Evolutionary conservation across 2,329 filamentous ascomycete species (phyloP), one percentile per base, ranked within the genome.

Genomic region (Tolypocladium cylindrosporum): DNA sequence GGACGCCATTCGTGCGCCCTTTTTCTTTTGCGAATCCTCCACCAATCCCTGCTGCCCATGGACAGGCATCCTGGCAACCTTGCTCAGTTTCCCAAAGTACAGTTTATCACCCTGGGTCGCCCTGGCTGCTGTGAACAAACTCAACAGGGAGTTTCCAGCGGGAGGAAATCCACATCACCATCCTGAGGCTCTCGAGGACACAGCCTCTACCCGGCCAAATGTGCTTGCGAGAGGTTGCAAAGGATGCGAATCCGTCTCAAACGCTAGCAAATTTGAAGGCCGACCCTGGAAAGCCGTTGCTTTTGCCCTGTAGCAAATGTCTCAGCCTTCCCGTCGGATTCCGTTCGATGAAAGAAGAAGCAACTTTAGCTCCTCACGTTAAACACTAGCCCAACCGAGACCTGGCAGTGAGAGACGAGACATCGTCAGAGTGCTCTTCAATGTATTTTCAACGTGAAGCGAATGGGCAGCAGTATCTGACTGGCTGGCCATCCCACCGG

Each of bases 301-400:
- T 55, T 55, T 31, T 55, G 39, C 39, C 21, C 24, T 21, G 1
- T 40, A 13, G 16, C 24, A 24, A 41, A 41, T 13, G 53, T 55
- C 53, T 55, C 53, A 55, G 53, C 39, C 53, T 41, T 55, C 39
- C 53, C 39, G 53, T 13, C 24, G 34, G 21, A 45, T 24, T 19
- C 37, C 43, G 3, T 56, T 52, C 37, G 45, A 51, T 56, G 55
- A 52, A 31, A 27, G 41, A 56, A 56, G 40, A 56, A 56, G 55
- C 55, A 56, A 56, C 34, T 31, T 45, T 55, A 34, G 24, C 45
- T 21, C 54, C 54, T 41, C 27, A 31, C 19, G 11, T 34, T 36
- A 9, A 34, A 36, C 27, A 27, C 48, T 51, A 51, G 27, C 19
- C 10, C 27, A 19, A n/a, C 31, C 48, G 16, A 51, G 48, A 31